Evolutionary conservation across 495 filamentous ascomycete species (phyloP).

Genomic region (Penicillium desertorum): DNA sequence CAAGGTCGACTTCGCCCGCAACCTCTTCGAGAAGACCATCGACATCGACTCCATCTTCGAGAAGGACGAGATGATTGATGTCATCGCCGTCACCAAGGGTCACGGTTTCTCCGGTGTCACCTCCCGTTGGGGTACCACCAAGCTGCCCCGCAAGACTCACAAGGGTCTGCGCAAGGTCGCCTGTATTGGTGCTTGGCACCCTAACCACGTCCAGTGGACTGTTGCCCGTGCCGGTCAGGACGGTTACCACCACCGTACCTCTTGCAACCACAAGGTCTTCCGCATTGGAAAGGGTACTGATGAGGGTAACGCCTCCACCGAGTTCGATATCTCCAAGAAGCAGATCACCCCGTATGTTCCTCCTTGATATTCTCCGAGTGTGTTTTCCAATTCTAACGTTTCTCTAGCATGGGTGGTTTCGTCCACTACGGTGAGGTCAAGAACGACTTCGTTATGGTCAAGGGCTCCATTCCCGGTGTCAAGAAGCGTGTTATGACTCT

Average conservation of each 20-base stretch:
- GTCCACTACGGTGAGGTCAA: slow-evolving; percentile 99
- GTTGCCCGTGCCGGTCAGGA: slow-evolving; percentile 99
- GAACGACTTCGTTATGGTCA: slow-evolving; percentile 98
- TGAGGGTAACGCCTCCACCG: slow-evolving; percentile 88
- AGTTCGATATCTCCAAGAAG: slow-evolving; percentile 98
- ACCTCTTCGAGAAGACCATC: slow-evolving; percentile 97
- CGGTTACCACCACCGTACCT: slow-evolving; percentile 99
- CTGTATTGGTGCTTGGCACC: slow-evolving; percentile 99
- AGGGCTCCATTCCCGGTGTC: slow-evolving; percentile 95
- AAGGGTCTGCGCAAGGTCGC: slow-evolving; percentile 99
- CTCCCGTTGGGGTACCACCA: slow-evolving; percentile 98
- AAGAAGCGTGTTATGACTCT: slow-evolving; percentile 99
- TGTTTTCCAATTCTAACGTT: slow-evolving; percentile 32
- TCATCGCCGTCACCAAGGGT: slow-evolving; percentile 99
- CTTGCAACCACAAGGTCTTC: slow-evolving; percentile 99
- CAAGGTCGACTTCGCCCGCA: slow-evolving; percentile 94
- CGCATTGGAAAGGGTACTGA: slow-evolving; percentile 90
- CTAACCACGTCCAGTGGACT: slow-evolving; percentile 99
- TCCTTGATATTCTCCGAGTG: neutral
- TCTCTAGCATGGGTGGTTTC: slow-evolving; percentile 88
- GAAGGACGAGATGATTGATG: slow-evolving; percentile 99
- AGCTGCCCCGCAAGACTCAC: slow-evolving; percentile 99
- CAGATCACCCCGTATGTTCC: slow-evolving; percentile 95
- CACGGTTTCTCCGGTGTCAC: slow-evolving; percentile 98
- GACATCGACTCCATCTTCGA: slow-evolving; percentile 94